Evolutionary conservation across 768 basidiomycete species (phyloP), one percentile per base, ranked within the genome.

Genomic region (Megacollybia marginata): DNA sequence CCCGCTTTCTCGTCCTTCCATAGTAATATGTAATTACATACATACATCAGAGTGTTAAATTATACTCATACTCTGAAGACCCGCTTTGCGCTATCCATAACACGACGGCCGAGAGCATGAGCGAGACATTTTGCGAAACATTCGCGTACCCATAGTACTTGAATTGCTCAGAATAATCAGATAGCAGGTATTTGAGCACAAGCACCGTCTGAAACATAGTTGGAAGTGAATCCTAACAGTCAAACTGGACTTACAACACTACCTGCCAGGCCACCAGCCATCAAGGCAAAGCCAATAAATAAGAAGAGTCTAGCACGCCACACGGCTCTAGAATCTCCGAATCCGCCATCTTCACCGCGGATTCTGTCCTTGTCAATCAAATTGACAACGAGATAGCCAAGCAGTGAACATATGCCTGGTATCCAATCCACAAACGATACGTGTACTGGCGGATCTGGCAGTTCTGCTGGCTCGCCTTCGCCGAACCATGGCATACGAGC

Each of bases 251-350:
- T 59, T 61, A 97, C 94, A 62, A 96, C 81, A 61, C 92, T 94
- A 45, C 95, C 96, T 15, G 95, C 96, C 43, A 98, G 63, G 0
- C 96, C 96, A 8, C 96, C 95, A 2, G 96, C 96, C 92, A 99
- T 93, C 44, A 98, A 65, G 1, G 95, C 93, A 59, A 99, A 96
- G 1, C 95, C 95, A 52, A 97, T 77, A 66, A 99, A 99, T 53
- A 98, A 65, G 61, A 95, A 82, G 55, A 95, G 67, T 31, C 94
- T 71, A 6, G 95, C 95, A 54, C 89, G 74, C 92, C 92, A 96
- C 13, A 96, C 92, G 3, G 91, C 87, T 1, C 82, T 71, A 0
- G 89, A 74, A 59, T 92, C 88, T 4, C 88, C 88, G 59, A 85
- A 88, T 0, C 80, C 80, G 50, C 86, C 89, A 28, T 28, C 23